These are phyloP conservation scores for Eucalyptus virginea DNA, from an alignment of 345 rosid species.

Conservation along the genomic window DNA sequence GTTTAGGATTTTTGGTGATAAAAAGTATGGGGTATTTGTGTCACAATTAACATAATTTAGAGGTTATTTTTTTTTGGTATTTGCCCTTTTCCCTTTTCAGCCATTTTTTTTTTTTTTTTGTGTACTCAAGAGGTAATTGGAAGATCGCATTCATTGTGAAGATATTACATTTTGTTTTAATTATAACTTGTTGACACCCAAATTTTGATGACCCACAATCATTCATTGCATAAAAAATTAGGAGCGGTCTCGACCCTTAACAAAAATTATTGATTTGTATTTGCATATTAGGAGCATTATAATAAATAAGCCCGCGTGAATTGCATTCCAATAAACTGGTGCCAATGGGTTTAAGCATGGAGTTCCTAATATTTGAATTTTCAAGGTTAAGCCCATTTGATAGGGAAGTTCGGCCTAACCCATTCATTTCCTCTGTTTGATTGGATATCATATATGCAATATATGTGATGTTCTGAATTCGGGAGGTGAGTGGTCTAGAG, in stretches of 20 bases:
- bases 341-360: neutral
- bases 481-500: neutral
- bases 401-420: neutral
- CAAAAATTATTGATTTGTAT: neutral
- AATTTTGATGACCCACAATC: too few species aligned
- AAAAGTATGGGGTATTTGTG: neutral
- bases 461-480: neutral
- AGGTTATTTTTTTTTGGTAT: neutral
- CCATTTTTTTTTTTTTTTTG: accelerated
- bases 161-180: neutral
- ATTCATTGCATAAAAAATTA: too few species aligned
- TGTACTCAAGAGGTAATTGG: neutral
- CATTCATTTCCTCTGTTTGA: neutral
- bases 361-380: neutral
- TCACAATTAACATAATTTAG: accelerated
- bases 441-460: neutral
- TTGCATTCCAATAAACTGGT: neutral
- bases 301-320: neutral
- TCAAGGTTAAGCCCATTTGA: neutral
- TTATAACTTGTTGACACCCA: neutral
- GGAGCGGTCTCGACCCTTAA: neutral
- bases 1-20: neutral
- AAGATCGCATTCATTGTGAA: neutral
- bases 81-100: neutral
- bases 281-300: neutral